A percentile compares a stretch with the other conserved stretches of the same genome.
These are phyloP conservation scores for Echeveria elegans DNA, from an alignment of 164 flowering plant genomes.

Conservation along the genomic window DNA sequence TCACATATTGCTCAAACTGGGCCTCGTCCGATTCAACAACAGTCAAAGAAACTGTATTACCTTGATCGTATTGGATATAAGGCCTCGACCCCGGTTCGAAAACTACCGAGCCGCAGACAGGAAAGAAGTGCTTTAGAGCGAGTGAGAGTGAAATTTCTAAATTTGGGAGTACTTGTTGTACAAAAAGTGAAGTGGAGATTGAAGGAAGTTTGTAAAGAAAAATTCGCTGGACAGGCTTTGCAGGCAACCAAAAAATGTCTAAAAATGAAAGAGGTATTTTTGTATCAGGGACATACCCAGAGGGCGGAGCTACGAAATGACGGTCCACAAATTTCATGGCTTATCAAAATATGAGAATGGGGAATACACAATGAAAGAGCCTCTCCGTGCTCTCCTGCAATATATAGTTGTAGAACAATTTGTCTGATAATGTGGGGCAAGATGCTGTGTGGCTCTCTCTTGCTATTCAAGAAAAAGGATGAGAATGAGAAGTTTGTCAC, in stretches of 20 bases:
- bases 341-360: no score
- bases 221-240: slow-evolving; percentile 8
- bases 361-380: background rate
- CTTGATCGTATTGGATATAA: slow-evolving; percentile 12
- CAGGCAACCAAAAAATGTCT: slow-evolving; percentile 17
- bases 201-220: slow-evolving; percentile 18
- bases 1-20: no score
- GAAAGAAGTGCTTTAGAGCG: slow-evolving; percentile 25
- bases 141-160: slow-evolving; percentile 30
- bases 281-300: slow-evolving; percentile 3
- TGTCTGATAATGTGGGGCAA: background rate
- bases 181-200: slow-evolving; percentile 6
- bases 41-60: slow-evolving; percentile 15
- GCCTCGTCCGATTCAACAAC: slow-evolving; percentile 15
- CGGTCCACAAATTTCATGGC: background rate
- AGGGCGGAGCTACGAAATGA: slow-evolving; percentile 12
- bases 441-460: background rate
- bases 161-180: slow-evolving; percentile 15
- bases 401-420: no score
- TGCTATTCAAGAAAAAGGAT: background rate
- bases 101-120: slow-evolving; percentile 19
- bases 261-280: slow-evolving; percentile 21
- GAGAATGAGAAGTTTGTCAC: background rate
- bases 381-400: no score
- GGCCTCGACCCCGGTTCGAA: slow-evolving; percentile 16